Evolutionary conservation across 1,284 basidiomycete species (phyloP).

Genomic region (Gomphus sp.): DNA sequence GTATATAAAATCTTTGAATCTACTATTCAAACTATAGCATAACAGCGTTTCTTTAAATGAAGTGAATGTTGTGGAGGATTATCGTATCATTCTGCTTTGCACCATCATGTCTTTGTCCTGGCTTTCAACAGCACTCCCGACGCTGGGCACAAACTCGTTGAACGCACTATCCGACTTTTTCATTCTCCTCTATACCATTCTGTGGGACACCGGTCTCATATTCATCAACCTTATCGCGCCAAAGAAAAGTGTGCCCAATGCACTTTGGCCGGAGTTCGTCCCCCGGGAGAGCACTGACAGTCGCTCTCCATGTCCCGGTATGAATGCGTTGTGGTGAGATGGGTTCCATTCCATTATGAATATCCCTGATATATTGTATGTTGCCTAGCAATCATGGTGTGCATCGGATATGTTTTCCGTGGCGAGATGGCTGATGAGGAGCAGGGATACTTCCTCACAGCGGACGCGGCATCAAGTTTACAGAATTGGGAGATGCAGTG

Average conservation of each 20-base stretch:
- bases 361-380: not conserved
- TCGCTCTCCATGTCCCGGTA: slow-evolving; percentile 50
- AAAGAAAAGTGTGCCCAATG: slow-evolving; percentile 34
- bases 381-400: not conserved
- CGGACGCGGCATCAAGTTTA: slow-evolving; percentile 59
- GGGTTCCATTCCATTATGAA: not conserved
- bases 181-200: not conserved
- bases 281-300: slow-evolving; percentile 45
- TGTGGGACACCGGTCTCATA: slow-evolving; percentile 13
- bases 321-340: slow-evolving; percentile 39
- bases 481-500: slow-evolving; percentile 38
- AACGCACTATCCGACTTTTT: not conserved
- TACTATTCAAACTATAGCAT: too few species aligned
- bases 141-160: not conserved
- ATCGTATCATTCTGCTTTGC: not conserved
- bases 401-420: not conserved
- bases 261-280: slow-evolving; percentile 52
- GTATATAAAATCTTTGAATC: too few species aligned
- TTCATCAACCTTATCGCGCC: slow-evolving; percentile 47
- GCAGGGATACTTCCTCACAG: slow-evolving; percentile 59
- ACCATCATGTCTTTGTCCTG: not conserved
- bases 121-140: not conserved
- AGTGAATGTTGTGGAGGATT: too few species aligned
- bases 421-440: not conserved
- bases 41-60: too few species aligned